Evolutionary conservation across 1,284 basidiomycete genomes (phyloP), one percentile per base, ranked within the genome.

Genomic region (Sanguinoderma infundibulare): DNA sequence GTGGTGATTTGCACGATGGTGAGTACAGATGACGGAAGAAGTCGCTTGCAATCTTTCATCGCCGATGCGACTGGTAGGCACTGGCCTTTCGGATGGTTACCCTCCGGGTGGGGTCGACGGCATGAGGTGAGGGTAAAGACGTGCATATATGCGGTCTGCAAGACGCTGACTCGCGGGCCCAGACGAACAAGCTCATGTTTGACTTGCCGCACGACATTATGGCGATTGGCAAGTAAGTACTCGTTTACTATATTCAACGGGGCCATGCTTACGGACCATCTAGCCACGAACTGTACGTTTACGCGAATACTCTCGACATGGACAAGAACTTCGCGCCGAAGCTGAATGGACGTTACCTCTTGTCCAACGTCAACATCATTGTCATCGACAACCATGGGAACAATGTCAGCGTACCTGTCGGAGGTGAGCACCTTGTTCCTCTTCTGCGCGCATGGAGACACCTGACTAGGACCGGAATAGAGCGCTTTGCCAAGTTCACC

Each of bases 341-440:
- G 56, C 81, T 90, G 75, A 81, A 83, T 1, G 92, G 92, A 12
- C 84, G 91, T 49, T 95, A 94, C 71, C 78, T 96, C 46, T 88
- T 92, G 0, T 92, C 90, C 3, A 96, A 95, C 70, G 91, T 86
- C 50, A 94, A 95, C 74, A 94, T 96, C 69, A 95, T 92, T 0
- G 70, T 92, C 9, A 67, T 79, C 9, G 81, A 86, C 67, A 76
- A 82, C 49, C 70, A 84, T 32, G 83, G 81, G 28, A 78, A 84
- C 20, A 67, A 67, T 3, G 77, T 82, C 61, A 86, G 76, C 67
- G 81, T 86, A 0, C 90, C 90, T 0, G 82, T 92, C 54, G 90
- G 91, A 53, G 83, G 86, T 80, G 71, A 68, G 78, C 76, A 2
- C n/a, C 20, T 4, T 9, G 7, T 1, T 24, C 3, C 22, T 20